Percentiles rank a stretch among this genome's conserved stretches.
These are phyloP conservation scores for Allium fistulosum DNA, from an alignment of 106 monocot species.

Conservation along the genomic window DNA sequence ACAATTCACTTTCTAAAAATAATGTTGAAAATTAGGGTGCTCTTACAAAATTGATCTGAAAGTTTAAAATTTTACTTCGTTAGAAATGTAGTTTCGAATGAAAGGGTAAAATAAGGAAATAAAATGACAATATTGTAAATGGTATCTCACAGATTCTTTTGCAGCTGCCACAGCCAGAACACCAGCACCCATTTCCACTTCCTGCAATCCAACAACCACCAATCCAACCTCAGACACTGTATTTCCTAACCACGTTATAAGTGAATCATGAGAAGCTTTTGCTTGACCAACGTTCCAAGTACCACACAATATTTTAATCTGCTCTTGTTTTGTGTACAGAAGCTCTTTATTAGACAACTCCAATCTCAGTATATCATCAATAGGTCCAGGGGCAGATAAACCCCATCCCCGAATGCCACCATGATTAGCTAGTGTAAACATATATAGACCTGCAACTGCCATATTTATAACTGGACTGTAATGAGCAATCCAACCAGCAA, in stretches of 20 bases:
- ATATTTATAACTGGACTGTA: conserved; percentile 79
- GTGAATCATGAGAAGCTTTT: conserved; percentile 79
- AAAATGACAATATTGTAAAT: not conserved
- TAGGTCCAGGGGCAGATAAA: conserved; percentile 59
- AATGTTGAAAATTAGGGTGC: not conserved
- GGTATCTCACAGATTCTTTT: not conserved
- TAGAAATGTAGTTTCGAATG: not conserved
- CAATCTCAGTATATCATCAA: conserved; percentile 55
- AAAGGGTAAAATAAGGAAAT: not conserved
- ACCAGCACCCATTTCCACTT: not conserved
- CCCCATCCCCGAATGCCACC: conserved; percentile 94
- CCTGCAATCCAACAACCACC: conserved; percentile 88
- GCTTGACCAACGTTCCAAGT: conserved; percentile 99
- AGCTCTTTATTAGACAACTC: conserved; percentile 54
- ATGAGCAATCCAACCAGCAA: conserved; percentile 81
- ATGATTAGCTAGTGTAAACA: conserved; percentile 88
- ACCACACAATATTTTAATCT: conserved; percentile 69
- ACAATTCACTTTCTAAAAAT: not conserved
- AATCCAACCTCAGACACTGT: conserved; percentile 66
- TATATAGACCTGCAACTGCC: conserved; percentile 54
- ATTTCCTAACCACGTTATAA: conserved; percentile 78
- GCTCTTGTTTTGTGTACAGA: conserved; percentile 51
- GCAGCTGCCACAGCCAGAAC: not conserved
- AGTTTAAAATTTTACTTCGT: not conserved
- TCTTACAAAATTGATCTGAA: not conserved